A percentile compares a stretch with the other conserved stretches of the same genome.
phyloP scores from a whole-genome alignment of 306 rosid genomes.

The Psophocarpus tetragonolobus region DNA sequence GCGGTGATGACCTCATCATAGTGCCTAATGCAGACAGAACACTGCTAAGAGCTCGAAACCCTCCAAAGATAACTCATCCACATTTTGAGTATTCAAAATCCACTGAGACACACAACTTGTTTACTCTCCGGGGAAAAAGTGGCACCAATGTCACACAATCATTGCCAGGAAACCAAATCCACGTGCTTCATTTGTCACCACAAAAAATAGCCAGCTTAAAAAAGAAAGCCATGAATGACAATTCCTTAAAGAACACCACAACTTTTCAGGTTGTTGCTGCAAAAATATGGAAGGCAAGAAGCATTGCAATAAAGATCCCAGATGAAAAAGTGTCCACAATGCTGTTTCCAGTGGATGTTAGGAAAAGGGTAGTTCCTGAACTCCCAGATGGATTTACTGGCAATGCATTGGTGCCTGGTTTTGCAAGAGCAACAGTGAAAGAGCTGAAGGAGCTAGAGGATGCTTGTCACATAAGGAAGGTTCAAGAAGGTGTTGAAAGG shows the following conservation, averaged over 20 bases:
- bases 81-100: slow-evolving; percentile 55
- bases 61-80: slow-evolving; percentile 50
- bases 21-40: slow-evolving; percentile 49
- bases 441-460: slow-evolving; percentile 45
- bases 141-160: not conserved
- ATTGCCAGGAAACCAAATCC: slow-evolving; percentile 10
- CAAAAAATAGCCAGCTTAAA: slow-evolving; percentile 38
- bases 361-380: slow-evolving; percentile 48
- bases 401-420: slow-evolving; percentile 62
- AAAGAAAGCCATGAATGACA: slow-evolving; percentile 28
- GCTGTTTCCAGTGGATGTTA: slow-evolving; percentile 50
- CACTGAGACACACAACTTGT: not conserved
- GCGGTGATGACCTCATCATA: slow-evolving; percentile 31
- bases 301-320: slow-evolving; percentile 31
- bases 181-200: slow-evolving; percentile 37
- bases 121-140: slow-evolving; percentile 35
- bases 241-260: slow-evolving; percentile 27
- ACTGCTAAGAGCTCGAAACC: slow-evolving; percentile 47
- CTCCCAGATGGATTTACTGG: slow-evolving; percentile 51
- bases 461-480: slow-evolving; percentile 40
- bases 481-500: slow-evolving; percentile 57
- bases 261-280: slow-evolving; percentile 56
- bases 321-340: slow-evolving; percentile 43
- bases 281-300: slow-evolving; percentile 59
- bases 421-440: slow-evolving; percentile 47